These are phyloP conservation scores for Salix viminalis DNA, from an alignment of 345 rosid genomes.

Conservation along the genomic window DNA sequence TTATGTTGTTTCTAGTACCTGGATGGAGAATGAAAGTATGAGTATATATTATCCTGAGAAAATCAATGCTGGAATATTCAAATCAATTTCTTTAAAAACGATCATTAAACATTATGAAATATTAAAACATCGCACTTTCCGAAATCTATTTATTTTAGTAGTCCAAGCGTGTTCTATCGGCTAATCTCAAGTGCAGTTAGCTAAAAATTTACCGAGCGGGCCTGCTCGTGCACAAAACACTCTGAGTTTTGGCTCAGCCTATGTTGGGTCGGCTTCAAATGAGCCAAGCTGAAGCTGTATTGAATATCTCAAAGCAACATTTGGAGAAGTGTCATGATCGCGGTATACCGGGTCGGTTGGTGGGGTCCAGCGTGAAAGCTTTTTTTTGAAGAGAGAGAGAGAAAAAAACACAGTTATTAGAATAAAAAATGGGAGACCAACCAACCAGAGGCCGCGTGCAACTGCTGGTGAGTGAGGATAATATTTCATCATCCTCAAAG, in stretches of 20 bases:
- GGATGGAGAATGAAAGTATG: too few species aligned
- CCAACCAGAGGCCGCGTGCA: slow-evolving; percentile 58
- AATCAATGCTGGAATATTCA: too few species aligned
- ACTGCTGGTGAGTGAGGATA: slow-evolving; percentile 27
- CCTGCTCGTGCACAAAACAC: background rate
- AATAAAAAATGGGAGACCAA: slow-evolving; percentile 25
- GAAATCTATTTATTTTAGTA: background rate
- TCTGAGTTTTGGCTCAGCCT: background rate
- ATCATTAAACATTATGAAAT: too few species aligned
- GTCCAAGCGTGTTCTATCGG: background rate
- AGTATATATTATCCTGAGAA: too few species aligned
- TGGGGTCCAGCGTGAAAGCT: slow-evolving; percentile 30
- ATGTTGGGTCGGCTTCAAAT: background rate
- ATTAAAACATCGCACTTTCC: background rate
- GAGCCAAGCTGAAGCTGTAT: background rate
- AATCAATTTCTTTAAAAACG: too few species aligned
- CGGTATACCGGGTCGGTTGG: slow-evolving; percentile 36
- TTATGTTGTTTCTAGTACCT: too few species aligned
- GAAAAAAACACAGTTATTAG: background rate
- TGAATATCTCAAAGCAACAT: background rate
- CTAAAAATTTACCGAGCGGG: background rate
- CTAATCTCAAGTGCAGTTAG: background rate
- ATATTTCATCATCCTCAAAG: slow-evolving; percentile 15
- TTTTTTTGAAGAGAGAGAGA: background rate
- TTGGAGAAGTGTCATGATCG: slow-evolving; percentile 50